Conservation (phyloP, 2,329 filamentous ascomycete species). For the Emergomyces pasteurianus region DNA sequence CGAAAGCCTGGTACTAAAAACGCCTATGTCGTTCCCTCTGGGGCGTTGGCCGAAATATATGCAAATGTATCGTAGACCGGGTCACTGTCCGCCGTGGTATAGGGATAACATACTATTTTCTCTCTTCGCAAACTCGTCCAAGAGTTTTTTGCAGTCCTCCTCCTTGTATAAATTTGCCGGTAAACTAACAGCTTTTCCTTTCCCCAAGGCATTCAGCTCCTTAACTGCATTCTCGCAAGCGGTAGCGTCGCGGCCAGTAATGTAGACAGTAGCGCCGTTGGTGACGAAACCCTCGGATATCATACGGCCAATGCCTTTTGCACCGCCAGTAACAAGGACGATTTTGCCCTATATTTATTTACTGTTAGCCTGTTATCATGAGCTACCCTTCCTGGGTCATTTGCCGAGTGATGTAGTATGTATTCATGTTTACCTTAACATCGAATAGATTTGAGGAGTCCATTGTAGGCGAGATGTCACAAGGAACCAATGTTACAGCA, state of each 20-base stretch:
- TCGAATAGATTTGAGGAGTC: slow-evolving; percentile 45
- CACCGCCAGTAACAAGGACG: slow-evolving; percentile 40
- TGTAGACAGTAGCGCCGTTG: slow-evolving; percentile 42
- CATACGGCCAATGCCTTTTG: slow-evolving; percentile 43
- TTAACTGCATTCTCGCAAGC: slow-evolving; percentile 36
- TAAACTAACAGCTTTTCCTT: slow-evolving; percentile 40
- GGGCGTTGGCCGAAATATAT: neutral
- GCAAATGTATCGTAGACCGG: neutral
- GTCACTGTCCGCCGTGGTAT: neutral
- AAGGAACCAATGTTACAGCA: neutral
- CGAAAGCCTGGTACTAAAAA: neutral
- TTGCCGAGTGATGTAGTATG: slow-evolving; percentile 4
- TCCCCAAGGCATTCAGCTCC: slow-evolving; percentile 40
- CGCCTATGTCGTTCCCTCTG: slow-evolving; percentile 30
- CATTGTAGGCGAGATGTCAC: slow-evolving; percentile 29
- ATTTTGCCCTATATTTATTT: slow-evolving; percentile 27
- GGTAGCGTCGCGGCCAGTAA: slow-evolving; percentile 41
- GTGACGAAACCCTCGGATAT: slow-evolving; percentile 42
- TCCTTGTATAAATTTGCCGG: slow-evolving; percentile 42
- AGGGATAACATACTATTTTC: slow-evolving; percentile 43
- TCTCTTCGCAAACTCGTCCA: slow-evolving; percentile 37
- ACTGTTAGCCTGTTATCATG: slow-evolving; percentile 45
- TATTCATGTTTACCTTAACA: slow-evolving; percentile 40
- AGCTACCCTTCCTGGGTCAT: slow-evolving; percentile 41
- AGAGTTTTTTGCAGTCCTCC: slow-evolving; percentile 37